Evolutionary conservation across 805 yeast species (phyloP).

Genomic region (Wickerhamiella qilinensis): DNA sequence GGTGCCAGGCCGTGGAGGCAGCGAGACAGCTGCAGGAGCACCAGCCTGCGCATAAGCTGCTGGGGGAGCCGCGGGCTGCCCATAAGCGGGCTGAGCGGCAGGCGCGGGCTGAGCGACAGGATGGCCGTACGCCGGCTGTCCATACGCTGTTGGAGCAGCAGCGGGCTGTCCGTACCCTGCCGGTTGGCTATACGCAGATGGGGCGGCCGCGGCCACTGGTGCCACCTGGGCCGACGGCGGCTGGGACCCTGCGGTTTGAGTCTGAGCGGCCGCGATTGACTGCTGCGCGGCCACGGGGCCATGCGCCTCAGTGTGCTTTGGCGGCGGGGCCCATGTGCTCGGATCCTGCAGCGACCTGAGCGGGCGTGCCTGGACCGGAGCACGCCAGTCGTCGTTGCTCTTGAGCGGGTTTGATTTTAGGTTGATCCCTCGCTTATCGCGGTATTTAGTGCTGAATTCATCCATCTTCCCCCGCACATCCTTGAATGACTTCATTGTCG

Average conservation of each 20-base stretch:
- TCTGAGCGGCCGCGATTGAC: background rate
- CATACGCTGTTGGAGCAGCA: constrained; percentile 5
- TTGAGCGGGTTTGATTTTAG: too few relatives aligned
- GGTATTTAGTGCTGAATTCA: background rate
- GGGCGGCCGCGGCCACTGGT: background rate
- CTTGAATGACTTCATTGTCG: too few relatives aligned
- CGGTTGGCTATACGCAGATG: too few relatives aligned
- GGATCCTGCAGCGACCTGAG: constrained; percentile 6
- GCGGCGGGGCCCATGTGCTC: constrained; percentile 7
- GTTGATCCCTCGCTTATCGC: background rate
- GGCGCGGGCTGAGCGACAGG: constrained; percentile 3
- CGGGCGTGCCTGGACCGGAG: constrained; percentile 6
- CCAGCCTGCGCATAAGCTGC: constrained; percentile 7
- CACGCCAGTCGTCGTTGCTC: too few relatives aligned
- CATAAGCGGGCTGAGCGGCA: constrained; percentile 1
- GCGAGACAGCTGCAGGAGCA: background rate
- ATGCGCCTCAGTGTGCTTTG: constrained; percentile 2
- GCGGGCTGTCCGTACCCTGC: constrained; percentile 6
- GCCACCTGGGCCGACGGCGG: background rate
- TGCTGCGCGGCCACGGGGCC: constrained; percentile 1
- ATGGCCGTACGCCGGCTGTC: constrained; percentile 3
- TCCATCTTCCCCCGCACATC: too few relatives aligned
- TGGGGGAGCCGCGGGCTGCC: constrained; percentile 3
- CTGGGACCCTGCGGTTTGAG: background rate
- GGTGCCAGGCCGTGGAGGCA: background rate